Evolutionary conservation across 2,329 filamentous ascomycete species (phyloP).

Genomic region (Sporothrix curviconia): DNA sequence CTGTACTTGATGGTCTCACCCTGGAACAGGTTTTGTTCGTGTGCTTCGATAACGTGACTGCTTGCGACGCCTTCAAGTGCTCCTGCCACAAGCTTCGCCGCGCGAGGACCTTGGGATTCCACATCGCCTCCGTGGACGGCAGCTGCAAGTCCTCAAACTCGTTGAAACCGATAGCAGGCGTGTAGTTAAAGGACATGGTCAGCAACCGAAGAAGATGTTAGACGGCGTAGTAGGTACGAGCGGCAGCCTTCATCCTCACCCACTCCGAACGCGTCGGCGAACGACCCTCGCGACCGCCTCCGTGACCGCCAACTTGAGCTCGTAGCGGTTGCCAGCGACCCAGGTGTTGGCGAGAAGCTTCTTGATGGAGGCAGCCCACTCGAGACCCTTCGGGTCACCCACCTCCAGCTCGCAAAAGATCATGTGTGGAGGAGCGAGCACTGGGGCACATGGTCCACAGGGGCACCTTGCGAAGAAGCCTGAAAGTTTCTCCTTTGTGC

Average conservation of each 20-base stretch:
- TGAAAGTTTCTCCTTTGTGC: conserved; percentile 97
- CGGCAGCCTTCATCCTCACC: conserved; percentile 97
- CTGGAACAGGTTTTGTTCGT: conserved; percentile 93
- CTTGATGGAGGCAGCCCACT: conserved; percentile 99
- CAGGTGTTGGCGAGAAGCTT: conserved; percentile 96
- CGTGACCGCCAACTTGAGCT: conserved; percentile 87
- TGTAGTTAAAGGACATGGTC: conserved; percentile 95
- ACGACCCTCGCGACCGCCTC: conserved; percentile 71
- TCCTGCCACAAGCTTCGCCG: conserved; percentile 82
- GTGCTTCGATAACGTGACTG: conserved; percentile 83
- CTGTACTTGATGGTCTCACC: conserved; percentile 87
- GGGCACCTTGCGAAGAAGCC: conserved; percentile 94
- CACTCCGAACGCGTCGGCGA: conserved; percentile 79
- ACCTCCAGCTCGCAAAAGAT: conserved; percentile 98
- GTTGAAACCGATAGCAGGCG: conserved; percentile 94
- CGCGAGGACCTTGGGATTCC: conserved; percentile 80
- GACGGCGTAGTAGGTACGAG: conserved; percentile 93
- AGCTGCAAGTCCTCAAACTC: conserved; percentile 92
- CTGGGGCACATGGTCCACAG: conserved; percentile 99
- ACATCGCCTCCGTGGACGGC: conserved; percentile 87
- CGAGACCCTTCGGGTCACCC: conserved; percentile 92
- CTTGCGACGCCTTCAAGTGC: conserved; percentile 61
- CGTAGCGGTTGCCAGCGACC: conserved; percentile 95
- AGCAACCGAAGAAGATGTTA: conserved; percentile 98
- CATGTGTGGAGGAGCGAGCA: conserved; percentile 95